A percentile compares a stretch with the other conserved stretches of the same genome.
These are phyloP conservation scores for Aotearoamyces nothofagi DNA, from an alignment of 2,329 filamentous ascomycete genomes.

Conservation along the genomic window DNA sequence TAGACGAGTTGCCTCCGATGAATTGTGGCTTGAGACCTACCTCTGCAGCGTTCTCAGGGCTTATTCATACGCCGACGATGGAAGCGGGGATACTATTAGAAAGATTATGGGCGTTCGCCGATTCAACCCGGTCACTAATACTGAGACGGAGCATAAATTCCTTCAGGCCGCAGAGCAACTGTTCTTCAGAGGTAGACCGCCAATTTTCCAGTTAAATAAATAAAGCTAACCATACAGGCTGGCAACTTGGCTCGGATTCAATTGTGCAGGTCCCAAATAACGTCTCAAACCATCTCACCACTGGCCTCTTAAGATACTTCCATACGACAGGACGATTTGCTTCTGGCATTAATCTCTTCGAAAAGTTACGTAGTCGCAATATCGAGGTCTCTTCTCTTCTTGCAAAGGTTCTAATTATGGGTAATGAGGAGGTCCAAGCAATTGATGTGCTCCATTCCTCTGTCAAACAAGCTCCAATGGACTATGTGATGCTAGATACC, in stretches of 20 bases:
- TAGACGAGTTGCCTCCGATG: conserved; percentile 83
- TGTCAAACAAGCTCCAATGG: conserved; percentile 86
- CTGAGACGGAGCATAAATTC: conserved; percentile 95
- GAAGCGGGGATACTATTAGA: conserved; percentile 84
- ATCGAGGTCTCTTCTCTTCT: conserved; percentile 88
- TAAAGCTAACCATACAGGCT: conserved; percentile 37
- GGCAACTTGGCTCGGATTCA: conserved; percentile 91
- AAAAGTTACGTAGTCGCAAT: conserved; percentile 83
- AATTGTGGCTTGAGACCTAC: conserved; percentile 94
- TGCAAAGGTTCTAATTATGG: conserved; percentile 82
- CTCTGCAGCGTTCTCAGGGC: conserved; percentile 87
- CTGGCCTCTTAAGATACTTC: conserved; percentile 89
- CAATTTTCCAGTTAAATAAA: neutral
- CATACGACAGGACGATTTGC: conserved; percentile 87
- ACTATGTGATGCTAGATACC: conserved; percentile 89
- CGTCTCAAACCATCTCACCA: conserved; percentile 88
- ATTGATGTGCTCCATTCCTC: conserved; percentile 78
- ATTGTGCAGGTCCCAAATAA: conserved; percentile 96
- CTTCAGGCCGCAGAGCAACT: conserved; percentile 85
- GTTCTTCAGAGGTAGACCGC: conserved; percentile 67
- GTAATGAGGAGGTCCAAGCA: conserved; percentile 93
- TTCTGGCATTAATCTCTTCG: conserved; percentile 93
- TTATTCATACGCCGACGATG: conserved; percentile 93
- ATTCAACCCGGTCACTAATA: conserved; percentile 96
- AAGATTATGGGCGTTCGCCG: conserved; percentile 94